Base-by-base conservation (phyloP, 257 asterid species). In the Henckelia pumila region DNA sequence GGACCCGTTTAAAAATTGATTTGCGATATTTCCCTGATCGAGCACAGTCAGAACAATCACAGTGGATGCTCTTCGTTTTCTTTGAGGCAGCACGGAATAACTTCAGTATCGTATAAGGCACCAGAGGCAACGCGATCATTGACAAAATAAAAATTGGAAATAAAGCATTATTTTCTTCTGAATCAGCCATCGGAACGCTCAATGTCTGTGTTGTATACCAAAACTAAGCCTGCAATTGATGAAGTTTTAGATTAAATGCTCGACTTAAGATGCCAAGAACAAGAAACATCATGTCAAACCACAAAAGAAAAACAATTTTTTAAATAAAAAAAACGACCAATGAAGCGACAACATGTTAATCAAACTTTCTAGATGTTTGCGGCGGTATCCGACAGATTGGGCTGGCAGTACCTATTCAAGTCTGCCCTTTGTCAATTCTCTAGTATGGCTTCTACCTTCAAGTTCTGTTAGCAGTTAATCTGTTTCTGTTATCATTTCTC, bases 111-210 rank as follows among this genome's bases (percentile, higher is more conserved):
- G 99, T 90, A 76, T 86, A 93, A 37, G 97, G 99, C 53, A 93
- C 87, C 69, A 93, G 81, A 65, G 97, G 95, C 82, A 93, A 70
- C 25, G 95, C 97, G 23, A 93, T 77, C 69, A 89, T 83, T 2
- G 99, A 82, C 76, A 93, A 57, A 53, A 93, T 83, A 76, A 93
- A 93, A 75, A 90, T 86, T 19, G 97, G 99, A 80, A 93, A 93
- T 50, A 93, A 61, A 3, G 95, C 89, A 71, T 85, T 82, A 60
- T 85, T 90, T 62, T 90, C 99, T 71, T 85, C 97, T 57, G 93
- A 68, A 78, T 79, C 84, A 72, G 92, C 90, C 95, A 90, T 93
- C 78, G 64, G 72, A 78, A 71, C 55, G 64, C 76, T 71, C 59
- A 70, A 63, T 71, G 64, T 64, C 52, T 61, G 47, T 40, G 77